phyloP scores from a whole-genome alignment of 2,329 filamentous ascomycete genomes.

The Colletotrichum spinosum region DNA sequence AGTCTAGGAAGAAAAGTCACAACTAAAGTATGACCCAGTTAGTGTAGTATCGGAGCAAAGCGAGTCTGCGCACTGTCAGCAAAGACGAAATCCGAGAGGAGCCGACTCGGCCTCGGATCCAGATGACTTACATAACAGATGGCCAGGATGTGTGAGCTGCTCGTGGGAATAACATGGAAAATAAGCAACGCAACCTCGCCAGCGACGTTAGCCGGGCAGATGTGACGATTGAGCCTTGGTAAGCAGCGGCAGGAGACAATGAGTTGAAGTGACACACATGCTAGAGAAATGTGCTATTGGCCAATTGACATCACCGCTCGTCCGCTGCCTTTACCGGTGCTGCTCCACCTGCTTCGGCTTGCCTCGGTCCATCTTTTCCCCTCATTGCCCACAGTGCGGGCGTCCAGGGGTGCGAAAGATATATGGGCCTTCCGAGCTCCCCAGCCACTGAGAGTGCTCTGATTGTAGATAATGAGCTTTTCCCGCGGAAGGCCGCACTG shows the following conservation, averaged over 20 bases:
- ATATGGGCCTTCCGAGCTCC: neutral
- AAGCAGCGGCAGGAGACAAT: conserved; percentile 22
- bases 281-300: conserved; percentile 23
- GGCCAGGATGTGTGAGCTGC: neutral
- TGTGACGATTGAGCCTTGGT: conserved; percentile 26
- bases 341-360: conserved; percentile 24
- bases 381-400: conserved; percentile 19
- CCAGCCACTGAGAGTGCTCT: conserved; percentile 16
- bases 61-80: neutral
- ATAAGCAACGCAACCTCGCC: neutral
- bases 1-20: neutral
- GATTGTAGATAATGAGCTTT: conserved; percentile 8
- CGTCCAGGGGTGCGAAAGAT: neutral
- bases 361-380: conserved; percentile 38
- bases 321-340: conserved; percentile 10
- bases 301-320: conserved; percentile 29
- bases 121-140: conserved; percentile 12
- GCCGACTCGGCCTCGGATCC: conserved; percentile 9
- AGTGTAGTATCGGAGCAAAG: conserved; percentile 12
- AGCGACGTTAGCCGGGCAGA: conserved; percentile 20
- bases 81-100: conserved; percentile 20
- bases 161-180: conserved; percentile 23
- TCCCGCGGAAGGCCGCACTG: conserved; percentile 18
- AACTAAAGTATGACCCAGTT: neutral
- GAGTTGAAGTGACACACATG: neutral